Evolutionary conservation across 306 rosid genomes (phyloP), one percentile per base, ranked within the genome.

Genomic region (Gastrolobium bilobum): DNA sequence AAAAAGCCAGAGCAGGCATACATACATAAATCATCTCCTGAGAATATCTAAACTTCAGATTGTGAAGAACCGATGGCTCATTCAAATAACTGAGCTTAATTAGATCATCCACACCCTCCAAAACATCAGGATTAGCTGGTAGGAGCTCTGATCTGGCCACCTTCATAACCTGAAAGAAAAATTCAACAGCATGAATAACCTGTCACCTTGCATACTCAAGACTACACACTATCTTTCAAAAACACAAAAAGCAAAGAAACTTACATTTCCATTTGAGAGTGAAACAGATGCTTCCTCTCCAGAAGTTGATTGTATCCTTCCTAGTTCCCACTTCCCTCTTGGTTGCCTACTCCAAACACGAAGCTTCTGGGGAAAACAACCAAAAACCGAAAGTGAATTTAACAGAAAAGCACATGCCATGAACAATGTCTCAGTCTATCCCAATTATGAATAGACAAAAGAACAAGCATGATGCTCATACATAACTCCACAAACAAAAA

Each of bases 51-150:
- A 40, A 71, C 71, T 58, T 90, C 44, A 93, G 96, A 85, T 86
- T 93, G 88, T 87, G 80, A 81, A 93, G 89, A 84, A 90, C 89
- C 2, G 98, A 91, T 29, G 99, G 98, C 71, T 96, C 98, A 15
- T 96, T 96, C 87, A 96, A 76, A 83, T 85, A 93, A 86, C 92
- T 82, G 52, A 96, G 97, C 77, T 91, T 92, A n/a, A 71, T 65
- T 58, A 96, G 97, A 88, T 96, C 92, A 67, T 91, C 92, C 3
- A 80, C 98, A 26, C 90, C 96, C 56, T 89, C 89, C 54, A 96
- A 82, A 47, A 89, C 82, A 78, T 85, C 89, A 50, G 98, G 98
- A 86, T 93, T 96, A 54, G 98, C 98, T 6, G 99, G 99, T 64
- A 85, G 73, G 52, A 96, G 88, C 71, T 96, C 96, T 64, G 78